A percentile compares a stretch with the other conserved stretches of the same genome.
These are phyloP conservation scores for Arctium lappa DNA, from an alignment of 129 eudicot species.

Conservation along the genomic window DNA sequence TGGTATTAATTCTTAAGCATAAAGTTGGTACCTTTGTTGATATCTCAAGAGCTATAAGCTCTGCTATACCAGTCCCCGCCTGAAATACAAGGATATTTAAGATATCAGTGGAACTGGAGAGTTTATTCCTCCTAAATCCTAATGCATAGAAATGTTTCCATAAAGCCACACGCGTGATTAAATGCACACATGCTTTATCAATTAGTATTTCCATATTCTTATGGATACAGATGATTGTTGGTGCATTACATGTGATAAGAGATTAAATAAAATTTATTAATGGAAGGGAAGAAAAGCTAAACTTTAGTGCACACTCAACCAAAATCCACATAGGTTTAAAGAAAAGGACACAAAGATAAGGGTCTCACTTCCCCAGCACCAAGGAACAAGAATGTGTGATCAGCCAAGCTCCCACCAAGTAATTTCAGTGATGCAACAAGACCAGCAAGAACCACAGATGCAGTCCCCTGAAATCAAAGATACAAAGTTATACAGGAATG, in stretches of 20 bases:
- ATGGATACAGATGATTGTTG: background rate
- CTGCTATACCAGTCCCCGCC: conserved; percentile 97
- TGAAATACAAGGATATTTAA: conserved; percentile 27
- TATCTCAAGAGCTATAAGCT: conserved; percentile 93
- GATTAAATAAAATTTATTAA: background rate
- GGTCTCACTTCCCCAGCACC: conserved; percentile 88
- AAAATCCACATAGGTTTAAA: conserved; percentile 1
- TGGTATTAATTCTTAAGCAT: background rate
- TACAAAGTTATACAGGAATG: conserved; percentile 2
- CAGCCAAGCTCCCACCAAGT: conserved; percentile 81
- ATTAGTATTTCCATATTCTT: background rate
- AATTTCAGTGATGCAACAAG: conserved; percentile 78
- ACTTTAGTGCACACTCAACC: background rate
- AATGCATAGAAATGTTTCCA: background rate
- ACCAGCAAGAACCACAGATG: conserved; percentile 89
- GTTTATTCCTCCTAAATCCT: background rate
- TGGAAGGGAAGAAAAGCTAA: background rate
- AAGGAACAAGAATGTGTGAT: conserved; percentile 83
- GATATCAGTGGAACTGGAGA: background rate
- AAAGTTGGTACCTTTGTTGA: conserved; percentile 63
- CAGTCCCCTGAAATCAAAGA: conserved; percentile 62
- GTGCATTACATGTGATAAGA: background rate
- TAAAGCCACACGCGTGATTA: background rate
- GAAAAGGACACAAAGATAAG: background rate
- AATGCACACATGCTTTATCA: background rate